Base-by-base conservation (phyloP, 225 moss, liverwort and hornwort genomes). In the Rhytidiadelphus loreus region DNA sequence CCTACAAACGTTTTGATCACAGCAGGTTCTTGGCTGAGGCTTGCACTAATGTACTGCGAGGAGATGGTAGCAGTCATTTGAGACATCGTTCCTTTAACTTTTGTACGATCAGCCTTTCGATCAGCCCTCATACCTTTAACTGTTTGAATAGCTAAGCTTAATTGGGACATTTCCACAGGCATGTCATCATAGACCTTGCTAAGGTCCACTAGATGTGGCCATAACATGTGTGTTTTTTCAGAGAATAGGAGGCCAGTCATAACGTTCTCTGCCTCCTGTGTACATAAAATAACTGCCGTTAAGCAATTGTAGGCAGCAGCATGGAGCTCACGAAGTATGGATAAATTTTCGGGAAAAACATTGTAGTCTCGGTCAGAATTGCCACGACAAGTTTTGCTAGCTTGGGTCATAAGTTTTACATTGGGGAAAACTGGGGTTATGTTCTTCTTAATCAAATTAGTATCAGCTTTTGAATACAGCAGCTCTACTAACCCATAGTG, bases 1-100 rank as follows among this genome's bases (percentile, higher is more conserved):
- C 92, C 86, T 64, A 98, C 93, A 90, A 98, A 98, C 23, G 94
- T 91, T 78, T 90, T 93, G 87, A 98, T 97, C 62, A 98, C 91
- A 83, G 95, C 92, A 89, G 98, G 98, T 76, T 98, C 97, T 87
- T 98, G 98, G 86, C 97, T 98, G 50, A 98, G 92, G 79, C 96
- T 95, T 86, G 92, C 88, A 83, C 93, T 88, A 83, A 94, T 90
- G 79, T 96, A 98, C 89, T 98, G 98, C 44, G 98, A 98, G 77
- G 98, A 96, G 85, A 98, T 94, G 69, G 95, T 98, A 74, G 90
- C 91, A 73, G 93, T 37, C 84, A 86, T 82, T 63, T 88, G 90
- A 83, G 93, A 93, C 88, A 86, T 83, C 30, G 28, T 65, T 71
- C 91, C 89, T 58, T 66, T 90, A 37, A 60, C 83, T 90, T 86